Conservation (phyloP, 257 asterid species). For the Solanum chilense region DNA sequence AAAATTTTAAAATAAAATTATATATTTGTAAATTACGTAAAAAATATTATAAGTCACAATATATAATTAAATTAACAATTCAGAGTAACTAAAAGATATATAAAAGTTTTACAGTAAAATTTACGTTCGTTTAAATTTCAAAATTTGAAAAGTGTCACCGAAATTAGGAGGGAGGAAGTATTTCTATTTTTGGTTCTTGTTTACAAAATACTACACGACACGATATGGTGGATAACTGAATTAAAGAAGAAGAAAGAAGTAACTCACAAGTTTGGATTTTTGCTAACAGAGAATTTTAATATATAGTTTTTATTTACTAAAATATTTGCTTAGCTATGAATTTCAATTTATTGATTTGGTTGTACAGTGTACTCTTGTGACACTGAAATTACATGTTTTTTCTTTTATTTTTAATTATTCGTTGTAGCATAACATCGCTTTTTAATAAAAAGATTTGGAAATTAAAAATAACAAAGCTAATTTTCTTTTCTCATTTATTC, state of each 20-base stretch:
- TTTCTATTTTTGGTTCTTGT: background rate
- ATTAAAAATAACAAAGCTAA: fast-evolving
- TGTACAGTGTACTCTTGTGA: background rate
- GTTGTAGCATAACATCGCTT: fast-evolving
- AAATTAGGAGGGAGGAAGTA: too few relatives aligned
- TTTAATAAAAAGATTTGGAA: fast-evolving
- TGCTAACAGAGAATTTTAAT: background rate
- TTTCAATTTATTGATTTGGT: background rate
- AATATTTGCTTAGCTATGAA: background rate
- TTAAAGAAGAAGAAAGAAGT: background rate
- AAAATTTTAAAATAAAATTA: too few relatives aligned
- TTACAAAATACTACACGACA: background rate
- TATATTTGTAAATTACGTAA: too few relatives aligned
- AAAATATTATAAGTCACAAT: too few relatives aligned
- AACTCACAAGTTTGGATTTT: background rate
- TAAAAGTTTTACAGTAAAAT: too few relatives aligned
- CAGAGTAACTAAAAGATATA: too few relatives aligned
- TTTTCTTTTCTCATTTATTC: background rate
- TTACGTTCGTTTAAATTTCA: too few relatives aligned
- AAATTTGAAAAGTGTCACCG: too few relatives aligned
- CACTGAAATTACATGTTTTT: background rate
- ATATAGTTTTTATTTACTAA: background rate
- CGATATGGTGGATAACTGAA: background rate
- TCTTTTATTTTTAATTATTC: background rate
- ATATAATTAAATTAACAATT: too few relatives aligned